Evolutionary conservation across 768 basidiomycete species (phyloP), one percentile per base, ranked within the genome.

Genomic region (Rickenella mellea): DNA sequence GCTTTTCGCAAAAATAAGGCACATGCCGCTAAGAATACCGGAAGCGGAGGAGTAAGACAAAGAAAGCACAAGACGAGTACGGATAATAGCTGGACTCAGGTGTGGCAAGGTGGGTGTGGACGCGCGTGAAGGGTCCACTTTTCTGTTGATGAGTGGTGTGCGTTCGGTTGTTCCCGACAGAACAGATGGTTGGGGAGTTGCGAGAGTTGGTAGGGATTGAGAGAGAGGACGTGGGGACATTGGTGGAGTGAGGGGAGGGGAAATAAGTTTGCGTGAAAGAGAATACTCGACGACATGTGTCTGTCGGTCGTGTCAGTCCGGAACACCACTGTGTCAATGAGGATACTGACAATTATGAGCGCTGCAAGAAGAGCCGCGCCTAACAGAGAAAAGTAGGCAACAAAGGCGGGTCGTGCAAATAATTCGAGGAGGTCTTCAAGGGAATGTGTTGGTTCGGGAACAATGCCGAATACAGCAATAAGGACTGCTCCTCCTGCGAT

Each of bases 381-480:
- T 2, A 92, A 67, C 12, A 85, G 59, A 10, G 81, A 79, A 60
- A 93, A 86, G 67, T 90, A 94, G 4, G 68, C 75, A 27, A 92
- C 62, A 58, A 93, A 97, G 1, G 83, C 62, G 2, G 82, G 78
- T 32, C 92, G 67, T 40, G 69, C 63, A 60, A 92, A 91, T 7
- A 94, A 70, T 20, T 58, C 58, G 20, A 97, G 70, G 20, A 97
- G 73, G 56, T 92, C 89, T 45, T 91, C 85, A 14, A 97, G 67
- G 1, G 84, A 81, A 48, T 86, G 85, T 9, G 85, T 89, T 10
- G 77, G 77, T 61, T 94, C 91, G 15, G 85, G 80, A 0, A 97
- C 88, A 50, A 92, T 88, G 36, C 92, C 92, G 55, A 93, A 97
- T 39, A 91, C 64, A 12, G 86, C 91, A 44, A 97, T 90, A 46